A percentile compares a stretch with the other conserved stretches of the same genome.
phyloP scores from a whole-genome alignment of 148 eudicot species.

The Camellia granthamiana region DNA sequence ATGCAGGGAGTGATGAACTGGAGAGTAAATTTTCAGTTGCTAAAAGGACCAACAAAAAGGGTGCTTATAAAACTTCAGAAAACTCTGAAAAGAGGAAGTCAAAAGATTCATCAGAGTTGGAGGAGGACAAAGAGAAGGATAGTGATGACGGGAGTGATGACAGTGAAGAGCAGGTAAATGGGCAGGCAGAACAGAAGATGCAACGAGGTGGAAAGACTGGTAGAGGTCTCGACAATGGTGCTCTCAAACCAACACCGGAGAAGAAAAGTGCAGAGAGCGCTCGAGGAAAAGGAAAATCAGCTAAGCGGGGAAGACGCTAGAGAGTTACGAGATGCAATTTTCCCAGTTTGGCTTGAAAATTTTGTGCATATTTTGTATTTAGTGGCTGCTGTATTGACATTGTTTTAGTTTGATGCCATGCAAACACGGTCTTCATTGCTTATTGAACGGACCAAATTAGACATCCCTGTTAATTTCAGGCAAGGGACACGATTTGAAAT shows the following conservation, averaged over 20 bases:
- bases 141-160: too few species aligned
- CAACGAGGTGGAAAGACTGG: constrained; percentile 59
- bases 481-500: too few species aligned
- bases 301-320: constrained; percentile 62
- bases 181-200: constrained; percentile 37
- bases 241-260: constrained; percentile 17
- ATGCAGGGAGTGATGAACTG: constrained; percentile 41
- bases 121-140: constrained; percentile 29
- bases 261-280: constrained; percentile 26
- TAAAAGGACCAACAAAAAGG: constrained; percentile 47
- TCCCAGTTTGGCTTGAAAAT: neutral
- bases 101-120: constrained; percentile 58
- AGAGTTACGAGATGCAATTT: constrained; percentile 11
- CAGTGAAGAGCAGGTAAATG: constrained; percentile 27
- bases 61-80: constrained; percentile 31
- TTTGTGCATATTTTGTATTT: neutral
- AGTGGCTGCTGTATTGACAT: neutral
- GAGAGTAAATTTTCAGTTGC: constrained; percentile 26
- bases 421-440: too few species aligned
- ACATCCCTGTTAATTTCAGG: too few species aligned
- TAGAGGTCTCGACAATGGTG: constrained; percentile 45
- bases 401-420: too few species aligned
- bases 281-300: constrained; percentile 30
- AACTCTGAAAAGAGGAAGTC: constrained; percentile 66
- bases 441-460: too few species aligned